A percentile compares a stretch with the other conserved stretches of the same genome.
Evolutionary conservation across 805 yeast genomes (phyloP).

Genomic region (Henningerozyma blattae): DNA sequence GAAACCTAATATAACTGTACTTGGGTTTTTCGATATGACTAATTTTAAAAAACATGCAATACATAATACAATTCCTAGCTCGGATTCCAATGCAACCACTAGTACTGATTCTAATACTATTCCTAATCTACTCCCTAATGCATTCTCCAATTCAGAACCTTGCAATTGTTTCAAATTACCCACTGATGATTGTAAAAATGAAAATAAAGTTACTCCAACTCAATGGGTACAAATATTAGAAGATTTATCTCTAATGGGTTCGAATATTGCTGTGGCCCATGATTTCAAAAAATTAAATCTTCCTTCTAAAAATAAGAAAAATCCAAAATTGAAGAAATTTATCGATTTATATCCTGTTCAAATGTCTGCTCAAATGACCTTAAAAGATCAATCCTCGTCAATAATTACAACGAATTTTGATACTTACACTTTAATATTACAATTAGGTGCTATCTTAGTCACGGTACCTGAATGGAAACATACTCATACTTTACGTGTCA

Average conservation of each 20-base stretch:
- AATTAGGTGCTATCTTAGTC: conserved; percentile 81
- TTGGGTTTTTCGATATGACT: conserved; percentile 73
- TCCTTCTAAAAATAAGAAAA: conserved; percentile 36
- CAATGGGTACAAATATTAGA: conserved; percentile 93
- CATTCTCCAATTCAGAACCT: not conserved
- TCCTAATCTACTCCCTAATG: not conserved
- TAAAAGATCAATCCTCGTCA: conserved; percentile 20
- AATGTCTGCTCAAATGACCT: conserved; percentile 68
- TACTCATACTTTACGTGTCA: conserved; percentile 63
- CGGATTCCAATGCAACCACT: not conserved
- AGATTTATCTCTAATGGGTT: conserved; percentile 76
- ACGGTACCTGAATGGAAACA: conserved; percentile 91
- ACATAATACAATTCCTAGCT: too few relatives aligned
- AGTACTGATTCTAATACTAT: not conserved
- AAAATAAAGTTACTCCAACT: conserved; percentile 51
- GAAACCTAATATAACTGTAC: conserved; percentile 89
- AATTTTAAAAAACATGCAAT: conserved; percentile 17
- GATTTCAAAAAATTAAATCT: conserved; percentile 61
- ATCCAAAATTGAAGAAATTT: conserved; percentile 28
- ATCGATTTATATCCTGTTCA: conserved; percentile 95
- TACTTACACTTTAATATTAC: conserved; percentile 87
- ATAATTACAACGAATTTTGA: conserved; percentile 83
- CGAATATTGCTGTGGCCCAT: conserved; percentile 88
- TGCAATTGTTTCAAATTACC: conserved; percentile 32
- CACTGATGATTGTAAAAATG: conserved; percentile 68